Evolutionary conservation across 352 stramenopile species (phyloP).

Genomic region (Phytophthora aleatoria): DNA sequence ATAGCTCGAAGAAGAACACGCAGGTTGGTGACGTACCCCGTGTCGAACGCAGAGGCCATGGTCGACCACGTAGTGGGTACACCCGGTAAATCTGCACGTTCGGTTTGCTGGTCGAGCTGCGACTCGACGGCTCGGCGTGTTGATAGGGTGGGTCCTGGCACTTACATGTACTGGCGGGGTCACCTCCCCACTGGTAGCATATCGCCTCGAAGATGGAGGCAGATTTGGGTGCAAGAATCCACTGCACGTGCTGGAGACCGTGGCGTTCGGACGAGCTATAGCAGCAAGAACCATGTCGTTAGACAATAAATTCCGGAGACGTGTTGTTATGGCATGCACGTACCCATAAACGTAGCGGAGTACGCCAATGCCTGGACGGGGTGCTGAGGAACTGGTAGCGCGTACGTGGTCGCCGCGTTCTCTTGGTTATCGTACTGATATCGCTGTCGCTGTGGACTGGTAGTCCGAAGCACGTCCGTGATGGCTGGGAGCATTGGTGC

Average conservation of each 20-base stretch:
- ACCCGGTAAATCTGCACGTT: conserved; percentile 64
- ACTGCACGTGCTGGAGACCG: conserved; percentile 4
- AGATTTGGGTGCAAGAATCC: conserved; percentile 5
- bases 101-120: conserved; percentile 44
- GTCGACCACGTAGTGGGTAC: conserved; percentile 74
- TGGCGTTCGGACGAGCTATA: conserved; percentile 14
- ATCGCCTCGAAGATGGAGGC: not conserved
- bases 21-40: conserved; percentile 37
- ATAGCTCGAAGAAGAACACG: not conserved
- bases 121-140: conserved; percentile 4
- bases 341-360: conserved; percentile 29
- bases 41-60: conserved; percentile 68
- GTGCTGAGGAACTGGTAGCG: not conserved
- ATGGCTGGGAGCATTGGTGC: conserved; percentile 21
- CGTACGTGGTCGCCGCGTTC: not conserved
- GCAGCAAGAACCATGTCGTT: not conserved
- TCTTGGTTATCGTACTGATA: conserved; percentile 6
- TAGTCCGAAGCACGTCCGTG: conserved; percentile 20
- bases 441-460: conserved; percentile 13
- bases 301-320: not conserved
- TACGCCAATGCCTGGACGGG: conserved; percentile 1
- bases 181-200: conserved; percentile 11
- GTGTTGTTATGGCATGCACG: not conserved
- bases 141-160: conserved; percentile 18
- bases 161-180: conserved; percentile 19